These are phyloP conservation scores for Erodium chrysanthum DNA, from an alignment of 441 rosid species.

Conservation along the genomic window DNA sequence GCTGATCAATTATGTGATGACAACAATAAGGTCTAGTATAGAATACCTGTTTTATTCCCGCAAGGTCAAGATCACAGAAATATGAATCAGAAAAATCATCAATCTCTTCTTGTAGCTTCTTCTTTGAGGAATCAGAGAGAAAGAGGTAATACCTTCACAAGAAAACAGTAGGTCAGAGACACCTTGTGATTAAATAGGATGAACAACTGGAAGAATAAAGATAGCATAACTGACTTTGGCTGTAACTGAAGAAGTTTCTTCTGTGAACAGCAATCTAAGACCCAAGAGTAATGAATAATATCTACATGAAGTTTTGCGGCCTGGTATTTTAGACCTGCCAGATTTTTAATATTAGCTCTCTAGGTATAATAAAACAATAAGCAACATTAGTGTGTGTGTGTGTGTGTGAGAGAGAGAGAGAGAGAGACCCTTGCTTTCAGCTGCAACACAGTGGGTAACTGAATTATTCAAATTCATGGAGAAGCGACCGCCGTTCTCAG, in stretches of 20 bases:
- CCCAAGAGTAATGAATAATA: conserved; percentile 81
- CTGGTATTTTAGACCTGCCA: conserved; percentile 77
- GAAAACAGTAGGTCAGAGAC: conserved; percentile 8
- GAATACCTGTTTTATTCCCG: conserved; percentile 65
- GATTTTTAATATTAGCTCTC: conserved; percentile 6
- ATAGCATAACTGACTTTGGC: conserved; percentile 53
- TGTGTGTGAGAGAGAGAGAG: conserved; percentile 10
- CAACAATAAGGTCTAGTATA: background rate
- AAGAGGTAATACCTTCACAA: conserved; percentile 70
- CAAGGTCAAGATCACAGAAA: conserved; percentile 67
- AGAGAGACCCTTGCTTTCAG: conserved; percentile 74
- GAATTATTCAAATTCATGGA: conserved; percentile 87
- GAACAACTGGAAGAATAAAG: conserved; percentile 13
- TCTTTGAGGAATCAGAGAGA: conserved; percentile 62
- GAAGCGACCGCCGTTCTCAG: conserved; percentile 88
- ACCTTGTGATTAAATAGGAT: background rate
- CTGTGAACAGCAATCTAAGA: conserved; percentile 69
- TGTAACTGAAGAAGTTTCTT: conserved; percentile 69
- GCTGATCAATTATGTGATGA: background rate
- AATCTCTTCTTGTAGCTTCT: conserved; percentile 65
- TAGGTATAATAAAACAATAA: background rate
- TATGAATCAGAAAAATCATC: conserved; percentile 83
- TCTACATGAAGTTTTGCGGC: conserved; percentile 78
- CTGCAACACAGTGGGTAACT: conserved; percentile 88
- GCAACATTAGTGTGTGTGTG: background rate